Conservation (phyloP, 73 alveolate species). For the Blepharisma japonicum region DNA sequence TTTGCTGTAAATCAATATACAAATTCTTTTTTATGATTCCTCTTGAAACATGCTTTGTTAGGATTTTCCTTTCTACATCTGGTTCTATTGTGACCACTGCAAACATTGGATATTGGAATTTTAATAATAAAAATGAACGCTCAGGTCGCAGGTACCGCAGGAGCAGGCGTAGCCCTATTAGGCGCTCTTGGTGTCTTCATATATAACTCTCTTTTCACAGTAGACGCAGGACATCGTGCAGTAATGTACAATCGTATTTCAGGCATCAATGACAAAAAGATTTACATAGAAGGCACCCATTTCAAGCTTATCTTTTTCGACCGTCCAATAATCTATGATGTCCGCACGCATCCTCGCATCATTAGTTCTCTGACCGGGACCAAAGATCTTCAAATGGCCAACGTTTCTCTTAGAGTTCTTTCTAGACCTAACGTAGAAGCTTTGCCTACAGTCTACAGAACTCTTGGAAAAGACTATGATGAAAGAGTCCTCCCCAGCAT, state of each 20-base stretch:
- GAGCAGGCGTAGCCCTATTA: background rate
- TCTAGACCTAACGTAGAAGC: constrained; percentile 83
- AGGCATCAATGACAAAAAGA: constrained; percentile 52
- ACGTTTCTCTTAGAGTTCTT: constrained; percentile 86
- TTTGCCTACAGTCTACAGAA: constrained; percentile 82
- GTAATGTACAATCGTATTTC: constrained; percentile 58
- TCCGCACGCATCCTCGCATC: constrained; percentile 73
- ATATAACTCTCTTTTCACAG: constrained; percentile 58
- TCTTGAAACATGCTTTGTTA: too few species aligned
- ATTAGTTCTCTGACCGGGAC: constrained; percentile 90
- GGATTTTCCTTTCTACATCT: too few species aligned
- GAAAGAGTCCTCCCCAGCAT: constrained; percentile 93
- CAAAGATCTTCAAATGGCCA: constrained; percentile 86
- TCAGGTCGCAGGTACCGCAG: too few species aligned
- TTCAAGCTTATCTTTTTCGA: constrained; percentile 89
- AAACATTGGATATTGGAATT: too few species aligned
- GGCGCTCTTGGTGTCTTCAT: constrained; percentile 3
- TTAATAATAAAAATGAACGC: too few species aligned
- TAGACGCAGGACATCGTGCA: constrained; percentile 83
- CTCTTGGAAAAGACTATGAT: constrained; percentile 89
- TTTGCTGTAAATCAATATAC: too few species aligned
- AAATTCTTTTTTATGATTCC: too few species aligned
- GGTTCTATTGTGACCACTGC: too few species aligned
- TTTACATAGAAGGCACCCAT: constrained; percentile 90
- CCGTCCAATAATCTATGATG: constrained; percentile 88